Evolutionary conservation across 2,329 filamentous ascomycete species (phyloP).

Genomic region (Pseudogymnoascus sp.): DNA sequence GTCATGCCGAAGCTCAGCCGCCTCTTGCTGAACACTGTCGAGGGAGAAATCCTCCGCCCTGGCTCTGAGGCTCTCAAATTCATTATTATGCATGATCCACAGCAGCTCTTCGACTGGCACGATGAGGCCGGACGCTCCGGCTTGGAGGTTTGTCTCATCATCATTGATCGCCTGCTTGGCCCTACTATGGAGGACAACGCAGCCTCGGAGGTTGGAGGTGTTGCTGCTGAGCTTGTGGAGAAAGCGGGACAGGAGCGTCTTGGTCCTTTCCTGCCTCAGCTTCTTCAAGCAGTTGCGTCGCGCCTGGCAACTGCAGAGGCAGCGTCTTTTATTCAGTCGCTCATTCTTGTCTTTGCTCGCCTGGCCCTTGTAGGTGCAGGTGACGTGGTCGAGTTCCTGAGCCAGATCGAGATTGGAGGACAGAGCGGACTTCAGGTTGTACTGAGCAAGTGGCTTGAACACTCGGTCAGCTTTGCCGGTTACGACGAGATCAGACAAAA

Average conservation of each 20-base stretch:
- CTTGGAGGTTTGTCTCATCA: constrained; percentile 78
- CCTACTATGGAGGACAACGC: constrained; percentile 83
- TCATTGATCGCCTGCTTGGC: constrained; percentile 84
- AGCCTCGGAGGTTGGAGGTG: constrained; percentile 88
- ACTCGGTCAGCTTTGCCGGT: constrained; percentile 93
- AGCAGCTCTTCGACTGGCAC: constrained; percentile 81
- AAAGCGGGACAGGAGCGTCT: constrained; percentile 87
- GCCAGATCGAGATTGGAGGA: constrained; percentile 70
- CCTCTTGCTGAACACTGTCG: constrained; percentile 72
- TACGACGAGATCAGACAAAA: constrained; percentile 97
- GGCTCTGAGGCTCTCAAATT: constrained; percentile 81
- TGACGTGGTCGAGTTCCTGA: constrained; percentile 88
- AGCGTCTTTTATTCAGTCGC: constrained; percentile 85
- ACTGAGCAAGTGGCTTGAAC: constrained; percentile 91
- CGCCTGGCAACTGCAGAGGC: constrained; percentile 75
- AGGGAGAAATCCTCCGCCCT: constrained; percentile 80
- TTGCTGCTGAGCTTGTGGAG: constrained; percentile 91
- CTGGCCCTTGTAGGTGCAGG: constrained; percentile 75
- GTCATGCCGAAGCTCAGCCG: constrained; percentile 81
- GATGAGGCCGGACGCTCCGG: constrained; percentile 74
- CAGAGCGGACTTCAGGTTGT: constrained; percentile 83
- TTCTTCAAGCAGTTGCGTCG: constrained; percentile 80
- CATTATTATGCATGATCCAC: constrained; percentile 80
- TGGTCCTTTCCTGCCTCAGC: constrained; percentile 79
- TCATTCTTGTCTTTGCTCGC: constrained; percentile 91